These are phyloP conservation scores for Mallotus nudiflorus DNA, from an alignment of 345 rosid species.

Conservation along the genomic window DNA sequence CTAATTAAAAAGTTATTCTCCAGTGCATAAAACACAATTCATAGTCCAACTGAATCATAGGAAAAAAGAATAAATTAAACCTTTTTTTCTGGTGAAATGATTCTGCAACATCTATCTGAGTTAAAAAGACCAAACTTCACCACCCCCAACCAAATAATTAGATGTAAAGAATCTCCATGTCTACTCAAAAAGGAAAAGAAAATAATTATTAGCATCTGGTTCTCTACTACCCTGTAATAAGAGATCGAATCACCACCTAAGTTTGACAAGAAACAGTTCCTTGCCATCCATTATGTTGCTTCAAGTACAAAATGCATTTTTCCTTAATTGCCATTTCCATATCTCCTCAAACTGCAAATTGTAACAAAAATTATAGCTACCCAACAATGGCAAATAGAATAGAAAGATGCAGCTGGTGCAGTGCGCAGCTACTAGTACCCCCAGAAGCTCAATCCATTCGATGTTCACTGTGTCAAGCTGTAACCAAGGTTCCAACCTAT, in stretches of 20 bases:
- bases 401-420: constrained; percentile 54
- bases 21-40: too few species aligned
- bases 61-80: too few species aligned
- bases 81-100: too few species aligned
- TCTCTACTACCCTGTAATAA: too few species aligned
- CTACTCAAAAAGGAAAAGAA: constrained; percentile 10
- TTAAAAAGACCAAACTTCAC: too few species aligned
- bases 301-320: too few species aligned
- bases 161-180: not conserved
- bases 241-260: not conserved
- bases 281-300: not conserved
- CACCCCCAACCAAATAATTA: not conserved
- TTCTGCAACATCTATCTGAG: too few species aligned
- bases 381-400: constrained; percentile 40
- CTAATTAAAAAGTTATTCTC: too few species aligned
- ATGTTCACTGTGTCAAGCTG: constrained; percentile 45
- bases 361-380: not conserved
- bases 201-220: constrained; percentile 27
- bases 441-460: constrained; percentile 34
- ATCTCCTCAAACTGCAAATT: not conserved
- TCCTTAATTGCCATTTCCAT: not conserved
- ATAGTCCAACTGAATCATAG: too few species aligned
- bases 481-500: constrained; percentile 33
- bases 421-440: constrained; percentile 45
- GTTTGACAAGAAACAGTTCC: constrained; percentile 13